A percentile compares a stretch with the other conserved stretches of the same genome.
Conservation (phyloP, 805 yeast genomes). For the Wickerhamomyces rabaulensis region DNA sequence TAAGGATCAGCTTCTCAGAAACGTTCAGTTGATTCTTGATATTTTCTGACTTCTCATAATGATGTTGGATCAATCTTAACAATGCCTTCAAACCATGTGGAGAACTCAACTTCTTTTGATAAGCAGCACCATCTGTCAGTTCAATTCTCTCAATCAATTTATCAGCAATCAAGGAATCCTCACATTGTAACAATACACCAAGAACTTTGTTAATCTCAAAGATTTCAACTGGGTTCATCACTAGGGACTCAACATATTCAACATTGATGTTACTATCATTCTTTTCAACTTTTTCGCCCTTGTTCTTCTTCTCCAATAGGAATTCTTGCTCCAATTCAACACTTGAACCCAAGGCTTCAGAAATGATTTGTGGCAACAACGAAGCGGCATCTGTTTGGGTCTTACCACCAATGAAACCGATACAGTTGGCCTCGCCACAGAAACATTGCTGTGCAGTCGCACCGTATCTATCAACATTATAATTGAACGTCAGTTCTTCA, state of each 20-base stretch:
- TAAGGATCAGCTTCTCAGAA: conserved; percentile 36
- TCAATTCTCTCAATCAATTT: conserved; percentile 67
- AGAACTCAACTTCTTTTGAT: conserved; percentile 58
- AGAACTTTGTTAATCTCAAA: conserved; percentile 75
- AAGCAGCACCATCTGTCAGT: conserved; percentile 42
- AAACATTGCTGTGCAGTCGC: conserved; percentile 91
- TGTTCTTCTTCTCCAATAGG: conserved; percentile 53
- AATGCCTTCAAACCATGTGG: conserved; percentile 86
- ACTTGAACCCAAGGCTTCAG: conserved; percentile 81
- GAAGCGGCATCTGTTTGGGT: conserved; percentile 92
- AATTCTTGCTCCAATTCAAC: conserved; percentile 65
- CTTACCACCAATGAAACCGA: conserved; percentile 93
- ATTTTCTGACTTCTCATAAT: conserved; percentile 10
- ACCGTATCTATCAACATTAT: conserved; percentile 94
- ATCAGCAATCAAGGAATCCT: conserved; percentile 56
- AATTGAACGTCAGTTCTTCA: conserved; percentile 80
- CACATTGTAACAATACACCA: conserved; percentile 74
- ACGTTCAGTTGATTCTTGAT: conserved; percentile 8
- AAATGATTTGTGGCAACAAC: conserved; percentile 72
- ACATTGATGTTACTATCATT: conserved; percentile 57
- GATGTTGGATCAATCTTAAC: conserved; percentile 47
- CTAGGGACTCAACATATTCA: conserved; percentile 57
- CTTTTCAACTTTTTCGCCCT: conserved; percentile 39
- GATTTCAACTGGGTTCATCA: conserved; percentile 40
- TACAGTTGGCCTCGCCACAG: conserved; percentile 90